Evolutionary conservation across 305 asterid species (phyloP).

Genomic region (Plantago coronopus): DNA sequence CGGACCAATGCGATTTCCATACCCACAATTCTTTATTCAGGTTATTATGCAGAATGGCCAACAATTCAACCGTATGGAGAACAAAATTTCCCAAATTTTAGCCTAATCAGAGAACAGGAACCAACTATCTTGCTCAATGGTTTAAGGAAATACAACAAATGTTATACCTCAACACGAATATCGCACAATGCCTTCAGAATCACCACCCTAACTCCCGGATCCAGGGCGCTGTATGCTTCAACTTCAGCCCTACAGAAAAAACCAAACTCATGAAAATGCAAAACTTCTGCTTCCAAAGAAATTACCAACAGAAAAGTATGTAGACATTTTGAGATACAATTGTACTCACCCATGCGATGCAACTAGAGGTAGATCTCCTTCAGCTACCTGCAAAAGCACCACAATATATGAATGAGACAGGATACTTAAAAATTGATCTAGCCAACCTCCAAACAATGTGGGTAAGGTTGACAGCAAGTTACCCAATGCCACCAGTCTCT

Average conservation of each 20-base stretch:
- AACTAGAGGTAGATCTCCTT: constrained; percentile 93
- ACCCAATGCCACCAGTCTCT: constrained; percentile 99
- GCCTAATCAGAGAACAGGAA: too few relatives aligned
- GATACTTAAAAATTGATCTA: constrained; percentile 13
- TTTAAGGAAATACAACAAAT: constrained; percentile 10
- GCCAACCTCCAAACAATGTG: constrained; percentile 13
- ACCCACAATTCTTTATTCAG: too few relatives aligned
- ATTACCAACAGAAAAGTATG: constrained; percentile 17
- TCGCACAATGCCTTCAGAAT: constrained; percentile 96
- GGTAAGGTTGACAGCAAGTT: constrained; percentile 28
- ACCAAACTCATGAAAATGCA: constrained; percentile 19
- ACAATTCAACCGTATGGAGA: too few relatives aligned
- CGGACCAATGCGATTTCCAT: too few relatives aligned
- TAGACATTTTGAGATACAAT: constrained; percentile 16
- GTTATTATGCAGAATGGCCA: too few relatives aligned
- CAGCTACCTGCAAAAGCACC: constrained; percentile 71
- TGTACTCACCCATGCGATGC: constrained; percentile 91
- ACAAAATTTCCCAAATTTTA: too few relatives aligned
- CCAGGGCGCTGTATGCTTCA: constrained; percentile 71
- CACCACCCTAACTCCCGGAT: constrained; percentile 89
- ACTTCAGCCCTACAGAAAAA: constrained; percentile 67
- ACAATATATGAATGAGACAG: constrained; percentile 24
- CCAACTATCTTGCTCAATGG: neutral
- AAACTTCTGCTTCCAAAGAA: constrained; percentile 11
- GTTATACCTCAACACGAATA: constrained; percentile 93